Percentiles rank a stretch among this genome's conserved stretches.
phyloP scores from a whole-genome alignment of 495 filamentous ascomycete species.

The Lasiosphaeris hirsuta region DNA sequence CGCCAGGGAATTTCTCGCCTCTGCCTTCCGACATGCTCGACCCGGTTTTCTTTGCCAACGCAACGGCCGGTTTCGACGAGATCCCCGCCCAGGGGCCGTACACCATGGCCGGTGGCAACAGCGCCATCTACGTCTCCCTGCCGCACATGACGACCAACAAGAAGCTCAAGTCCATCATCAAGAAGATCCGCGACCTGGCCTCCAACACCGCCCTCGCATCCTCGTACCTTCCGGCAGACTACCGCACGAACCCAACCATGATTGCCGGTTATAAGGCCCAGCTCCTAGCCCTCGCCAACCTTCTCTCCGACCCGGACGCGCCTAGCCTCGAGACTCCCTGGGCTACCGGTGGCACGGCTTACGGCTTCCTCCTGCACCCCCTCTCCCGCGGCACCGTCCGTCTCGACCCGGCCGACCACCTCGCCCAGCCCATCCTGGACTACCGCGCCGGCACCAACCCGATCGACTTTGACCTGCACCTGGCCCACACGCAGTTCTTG shows the following conservation, averaged over 20 bases:
- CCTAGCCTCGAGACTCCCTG: constrained; percentile 30
- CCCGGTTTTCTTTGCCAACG: constrained; percentile 20
- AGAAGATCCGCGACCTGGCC: constrained; percentile 10
- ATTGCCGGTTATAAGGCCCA: constrained; percentile 23
- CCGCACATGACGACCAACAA: constrained; percentile 18
- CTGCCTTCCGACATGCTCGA: constrained; percentile 18
- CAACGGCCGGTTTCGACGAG: constrained; percentile 18
- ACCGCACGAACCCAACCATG: constrained; percentile 11
- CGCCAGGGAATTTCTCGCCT: constrained; percentile 10
- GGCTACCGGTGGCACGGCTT: constrained; percentile 12
- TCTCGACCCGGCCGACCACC: background rate
- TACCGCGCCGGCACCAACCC: constrained; percentile 14
- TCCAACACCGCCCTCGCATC: background rate
- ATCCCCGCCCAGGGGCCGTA: constrained; percentile 25
- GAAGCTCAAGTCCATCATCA: constrained; percentile 10
- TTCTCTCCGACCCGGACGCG: constrained; percentile 14
- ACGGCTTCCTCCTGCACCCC: constrained; percentile 31
- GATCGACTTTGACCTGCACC: constrained; percentile 22
- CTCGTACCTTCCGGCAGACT: constrained; percentile 13
- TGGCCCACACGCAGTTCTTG: constrained; percentile 16
- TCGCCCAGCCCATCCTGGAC: constrained; percentile 6
- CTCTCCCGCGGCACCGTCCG: constrained; percentile 26
- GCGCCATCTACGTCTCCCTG: constrained; percentile 23
- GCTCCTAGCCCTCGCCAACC: constrained; percentile 16
- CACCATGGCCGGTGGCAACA: constrained; percentile 24